These are phyloP conservation scores for Hypoxylon sp. DNA, from an alignment of 2,329 filamentous ascomycete species.

Conservation along the genomic window DNA sequence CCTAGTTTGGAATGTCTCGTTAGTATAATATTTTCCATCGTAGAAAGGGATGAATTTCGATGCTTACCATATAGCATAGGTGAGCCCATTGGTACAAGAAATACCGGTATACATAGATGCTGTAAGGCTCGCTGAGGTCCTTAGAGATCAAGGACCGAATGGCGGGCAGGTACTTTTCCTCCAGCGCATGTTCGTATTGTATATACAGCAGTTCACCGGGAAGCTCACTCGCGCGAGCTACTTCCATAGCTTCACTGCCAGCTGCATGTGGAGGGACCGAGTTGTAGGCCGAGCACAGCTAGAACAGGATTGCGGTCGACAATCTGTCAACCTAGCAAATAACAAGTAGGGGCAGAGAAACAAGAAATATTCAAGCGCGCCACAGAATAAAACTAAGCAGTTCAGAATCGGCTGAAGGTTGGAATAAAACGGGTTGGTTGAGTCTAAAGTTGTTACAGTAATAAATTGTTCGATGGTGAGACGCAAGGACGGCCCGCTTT, in stretches of 20 bases:
- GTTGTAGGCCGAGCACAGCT: constrained; percentile 11
- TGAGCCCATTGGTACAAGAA: constrained; percentile 98
- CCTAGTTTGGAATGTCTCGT: constrained; percentile 55
- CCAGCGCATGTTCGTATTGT: constrained; percentile 71
- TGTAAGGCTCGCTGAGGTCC: constrained; percentile 97
- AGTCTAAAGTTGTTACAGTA: constrained; percentile 21
- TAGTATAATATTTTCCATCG: constrained; percentile 22
- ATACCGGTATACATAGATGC: constrained; percentile 98
- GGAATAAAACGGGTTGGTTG: constrained; percentile 27
- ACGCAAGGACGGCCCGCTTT: constrained; percentile 36
- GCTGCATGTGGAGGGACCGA: constrained; percentile 21
- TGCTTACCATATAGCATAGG: constrained; percentile 88
- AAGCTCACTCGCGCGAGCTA: constrained; percentile 51
- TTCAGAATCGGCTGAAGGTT: background rate
- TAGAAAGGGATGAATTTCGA: constrained; percentile 3
- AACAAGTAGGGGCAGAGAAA: background rate
- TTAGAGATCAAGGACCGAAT: constrained; percentile 95
- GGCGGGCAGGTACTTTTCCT: constrained; percentile 77
- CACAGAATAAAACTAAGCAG: background rate
- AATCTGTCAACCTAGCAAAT: constrained; percentile 1
- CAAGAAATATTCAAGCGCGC: background rate
- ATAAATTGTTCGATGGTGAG: constrained; percentile 11
- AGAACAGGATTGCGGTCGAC: constrained; percentile 7
- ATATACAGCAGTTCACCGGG: constrained; percentile 67
- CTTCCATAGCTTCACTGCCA: constrained; percentile 50